Evolutionary conservation across 2,329 filamentous ascomycete species (phyloP).

Genomic region (Phyllosticta capitalensis): DNA sequence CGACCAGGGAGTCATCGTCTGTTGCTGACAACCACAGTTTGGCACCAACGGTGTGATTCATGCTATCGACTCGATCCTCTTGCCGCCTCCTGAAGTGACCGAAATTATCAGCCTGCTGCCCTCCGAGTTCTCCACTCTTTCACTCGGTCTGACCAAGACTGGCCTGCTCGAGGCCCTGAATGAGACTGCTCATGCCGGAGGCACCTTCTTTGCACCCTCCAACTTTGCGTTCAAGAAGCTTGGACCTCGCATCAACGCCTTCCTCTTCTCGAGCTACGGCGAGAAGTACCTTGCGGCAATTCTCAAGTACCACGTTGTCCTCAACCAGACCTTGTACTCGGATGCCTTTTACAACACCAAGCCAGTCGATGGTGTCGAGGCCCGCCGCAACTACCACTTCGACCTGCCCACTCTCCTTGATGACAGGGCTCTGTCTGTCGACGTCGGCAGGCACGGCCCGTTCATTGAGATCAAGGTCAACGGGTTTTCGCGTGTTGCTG

Average conservation of each 20-base stretch:
- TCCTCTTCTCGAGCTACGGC: constrained; percentile 72
- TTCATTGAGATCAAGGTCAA: constrained; percentile 68
- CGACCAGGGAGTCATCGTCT: neutral
- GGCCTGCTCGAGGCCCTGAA: constrained; percentile 54
- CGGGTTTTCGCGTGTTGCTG: constrained; percentile 54
- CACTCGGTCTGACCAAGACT: constrained; percentile 65
- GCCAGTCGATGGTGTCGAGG: neutral
- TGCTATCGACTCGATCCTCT: constrained; percentile 61
- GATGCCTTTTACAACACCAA: constrained; percentile 62
- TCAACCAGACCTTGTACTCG: constrained; percentile 69
- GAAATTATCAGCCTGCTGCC: constrained; percentile 59
- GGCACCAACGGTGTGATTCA: constrained; percentile 77
- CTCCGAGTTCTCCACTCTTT: constrained; percentile 65
- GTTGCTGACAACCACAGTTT: constrained; percentile 34
- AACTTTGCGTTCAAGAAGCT: constrained; percentile 74
- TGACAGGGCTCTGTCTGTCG: constrained; percentile 57
- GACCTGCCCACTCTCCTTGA: constrained; percentile 65
- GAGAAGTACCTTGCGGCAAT: constrained; percentile 67
- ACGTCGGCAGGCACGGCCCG: constrained; percentile 59
- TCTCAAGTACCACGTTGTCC: constrained; percentile 68
- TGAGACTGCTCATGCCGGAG: constrained; percentile 47
- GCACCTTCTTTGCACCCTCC: constrained; percentile 70
- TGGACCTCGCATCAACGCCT: constrained; percentile 64
- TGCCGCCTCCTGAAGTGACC: constrained; percentile 60
- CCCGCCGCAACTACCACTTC: constrained; percentile 35